These are phyloP conservation scores for Butyriboletus loyo DNA, from an alignment of 768 basidiomycete genomes.

Conservation along the genomic window DNA sequence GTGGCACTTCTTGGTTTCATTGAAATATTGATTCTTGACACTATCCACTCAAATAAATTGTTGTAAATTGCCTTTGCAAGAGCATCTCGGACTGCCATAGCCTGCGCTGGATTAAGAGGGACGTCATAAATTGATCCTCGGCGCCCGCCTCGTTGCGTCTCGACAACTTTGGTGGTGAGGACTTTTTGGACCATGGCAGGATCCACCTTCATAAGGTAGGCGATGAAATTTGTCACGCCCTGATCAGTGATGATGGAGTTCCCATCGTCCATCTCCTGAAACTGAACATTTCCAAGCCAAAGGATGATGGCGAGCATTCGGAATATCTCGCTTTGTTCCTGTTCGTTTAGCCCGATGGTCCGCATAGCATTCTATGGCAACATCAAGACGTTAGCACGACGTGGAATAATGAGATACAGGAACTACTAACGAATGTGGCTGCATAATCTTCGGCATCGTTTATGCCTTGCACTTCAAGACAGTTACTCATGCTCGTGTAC, in stretches of 20 bases:
- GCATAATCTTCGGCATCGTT: slow-evolving; percentile 84
- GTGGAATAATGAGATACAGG: not conserved
- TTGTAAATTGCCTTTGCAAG: slow-evolving; percentile 96
- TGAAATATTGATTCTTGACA: slow-evolving; percentile 90
- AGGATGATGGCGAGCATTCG: slow-evolving; percentile 88
- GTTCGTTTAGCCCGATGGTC: slow-evolving; percentile 77
- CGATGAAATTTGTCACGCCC: slow-evolving; percentile 92
- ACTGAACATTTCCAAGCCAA: slow-evolving; percentile 97
- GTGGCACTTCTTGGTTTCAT: slow-evolving; percentile 83
- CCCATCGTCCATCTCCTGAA: slow-evolving; percentile 83
- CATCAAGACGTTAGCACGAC: not conserved
- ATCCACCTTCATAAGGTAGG: slow-evolving; percentile 90
- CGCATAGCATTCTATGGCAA: slow-evolving; percentile 80
- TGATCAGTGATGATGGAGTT: slow-evolving; percentile 79
- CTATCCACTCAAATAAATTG: slow-evolving; percentile 99
- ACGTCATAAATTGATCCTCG: slow-evolving; percentile 97
- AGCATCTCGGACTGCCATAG: slow-evolving; percentile 84
- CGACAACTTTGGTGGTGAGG: slow-evolving; percentile 79
- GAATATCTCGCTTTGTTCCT: slow-evolving; percentile 91
- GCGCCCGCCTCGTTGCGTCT: slow-evolving; percentile 89
- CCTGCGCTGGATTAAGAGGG: slow-evolving; percentile 90
- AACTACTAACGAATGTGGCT: slow-evolving; percentile 74
- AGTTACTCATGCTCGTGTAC: slow-evolving; percentile 90
- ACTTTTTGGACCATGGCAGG: slow-evolving; percentile 78
- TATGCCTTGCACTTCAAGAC: slow-evolving; percentile 87